Evolutionary conservation across 1,284 basidiomycete genomes (phyloP).

Genomic region (Thelephora terrestris): DNA sequence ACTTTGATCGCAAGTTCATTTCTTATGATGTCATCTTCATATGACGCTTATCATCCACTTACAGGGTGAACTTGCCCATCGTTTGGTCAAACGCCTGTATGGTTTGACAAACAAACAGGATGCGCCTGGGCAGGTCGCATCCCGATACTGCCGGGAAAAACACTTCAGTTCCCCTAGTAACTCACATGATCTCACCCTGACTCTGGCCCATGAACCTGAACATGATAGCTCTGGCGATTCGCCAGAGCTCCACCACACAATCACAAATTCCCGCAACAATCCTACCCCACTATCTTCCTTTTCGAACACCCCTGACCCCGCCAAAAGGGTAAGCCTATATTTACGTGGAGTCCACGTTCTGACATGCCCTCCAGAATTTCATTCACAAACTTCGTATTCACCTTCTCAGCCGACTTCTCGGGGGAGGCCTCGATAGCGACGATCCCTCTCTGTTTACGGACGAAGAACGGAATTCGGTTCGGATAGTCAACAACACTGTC

Average conservation of each 20-base stretch:
- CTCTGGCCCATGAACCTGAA: no score
- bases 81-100: slow-evolving; percentile 8
- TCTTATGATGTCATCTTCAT: not conserved
- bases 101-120: no score
- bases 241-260: no score
- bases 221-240: no score
- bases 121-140: slow-evolving; percentile 5
- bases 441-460: slow-evolving; percentile 4
- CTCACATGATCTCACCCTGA: no score
- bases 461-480: slow-evolving; percentile 14
- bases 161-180: no score
- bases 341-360: not conserved
- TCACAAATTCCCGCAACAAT: no score
- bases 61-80: slow-evolving; percentile 15
- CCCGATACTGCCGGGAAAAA: slow-evolving; percentile 8
- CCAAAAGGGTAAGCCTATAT: slow-evolving; percentile 12
- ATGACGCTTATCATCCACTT: not conserved
- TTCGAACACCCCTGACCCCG: slow-evolving; percentile 12
- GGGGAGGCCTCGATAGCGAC: no score
- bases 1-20: slow-evolving; percentile 18
- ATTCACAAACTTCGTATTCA: no score
- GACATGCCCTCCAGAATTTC: not conserved
- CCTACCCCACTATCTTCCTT: slow-evolving; percentile 1
- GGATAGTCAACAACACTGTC: slow-evolving; percentile 11
- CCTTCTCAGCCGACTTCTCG: no score